Conservation (phyloP, 345 rosid species). For the Ceriops tagal region DNA sequence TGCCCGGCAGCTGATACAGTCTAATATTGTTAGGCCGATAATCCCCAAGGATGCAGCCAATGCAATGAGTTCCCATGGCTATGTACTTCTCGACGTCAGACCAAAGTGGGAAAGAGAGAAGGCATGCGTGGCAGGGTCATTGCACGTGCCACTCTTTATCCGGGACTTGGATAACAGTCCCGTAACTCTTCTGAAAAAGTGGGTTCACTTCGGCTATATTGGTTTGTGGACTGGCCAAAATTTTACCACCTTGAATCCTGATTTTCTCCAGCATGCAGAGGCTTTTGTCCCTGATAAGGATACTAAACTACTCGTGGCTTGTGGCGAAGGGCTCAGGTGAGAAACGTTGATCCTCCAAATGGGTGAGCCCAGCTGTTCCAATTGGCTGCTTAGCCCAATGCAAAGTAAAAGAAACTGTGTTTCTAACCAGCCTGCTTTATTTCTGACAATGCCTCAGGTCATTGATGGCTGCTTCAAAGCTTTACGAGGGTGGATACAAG, state of each 20-base stretch:
- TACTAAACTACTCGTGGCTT: constrained; percentile 69
- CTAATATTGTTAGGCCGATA: constrained; percentile 62
- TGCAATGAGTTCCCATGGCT: constrained; percentile 51
- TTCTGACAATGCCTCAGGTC: constrained; percentile 41
- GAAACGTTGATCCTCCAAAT: background rate
- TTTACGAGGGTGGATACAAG: constrained; percentile 51
- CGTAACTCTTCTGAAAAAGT: constrained; percentile 75
- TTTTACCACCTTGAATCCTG: constrained; percentile 62
- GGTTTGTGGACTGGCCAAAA: constrained; percentile 94
- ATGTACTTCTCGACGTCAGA: constrained; percentile 60
- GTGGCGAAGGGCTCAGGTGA: constrained; percentile 95
- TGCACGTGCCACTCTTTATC: constrained; percentile 76
- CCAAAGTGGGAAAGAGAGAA: constrained; percentile 81
- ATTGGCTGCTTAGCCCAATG: no score
- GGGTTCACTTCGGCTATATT: constrained; percentile 90
- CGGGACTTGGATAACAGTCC: constrained; percentile 62
- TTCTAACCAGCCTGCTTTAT: background rate
- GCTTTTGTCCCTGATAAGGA: constrained; percentile 54
- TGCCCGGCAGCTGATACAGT: constrained; percentile 48
- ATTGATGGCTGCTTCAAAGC: constrained; percentile 57
- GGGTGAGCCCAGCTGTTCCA: no score
- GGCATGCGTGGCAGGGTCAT: constrained; percentile 67
- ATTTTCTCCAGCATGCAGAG: constrained; percentile 51
- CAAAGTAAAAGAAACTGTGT: no score
- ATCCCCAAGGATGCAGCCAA: constrained; percentile 52